Percentiles rank a stretch among this genome's conserved stretches.
phyloP scores from a whole-genome alignment of 352 stramenopile species.

The Phytophthora cactorum region DNA sequence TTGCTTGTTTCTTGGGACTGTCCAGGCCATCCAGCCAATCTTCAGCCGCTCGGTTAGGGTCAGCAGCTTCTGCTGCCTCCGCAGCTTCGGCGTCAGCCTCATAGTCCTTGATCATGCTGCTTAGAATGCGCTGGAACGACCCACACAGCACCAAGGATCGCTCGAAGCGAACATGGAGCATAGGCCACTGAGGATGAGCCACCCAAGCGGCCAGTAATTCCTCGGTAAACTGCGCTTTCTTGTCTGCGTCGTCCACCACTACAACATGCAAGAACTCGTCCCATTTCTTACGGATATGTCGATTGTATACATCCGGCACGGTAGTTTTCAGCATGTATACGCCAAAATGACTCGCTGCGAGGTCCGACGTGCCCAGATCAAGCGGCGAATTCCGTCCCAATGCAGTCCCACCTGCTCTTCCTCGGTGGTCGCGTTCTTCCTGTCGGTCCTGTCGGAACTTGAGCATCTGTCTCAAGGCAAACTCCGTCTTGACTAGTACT shows the following conservation, averaged over 20 bases:
- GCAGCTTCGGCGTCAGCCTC: constrained; percentile 31
- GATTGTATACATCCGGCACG: constrained; percentile 69
- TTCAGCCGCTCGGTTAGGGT: constrained; percentile 28
- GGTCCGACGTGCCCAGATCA: constrained; percentile 23
- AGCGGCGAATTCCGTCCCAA: constrained; percentile 16
- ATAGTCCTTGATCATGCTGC: constrained; percentile 45
- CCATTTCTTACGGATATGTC: constrained; percentile 69
- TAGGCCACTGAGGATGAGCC: constrained; percentile 65
- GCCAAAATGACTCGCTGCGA: constrained; percentile 62
- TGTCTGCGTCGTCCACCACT: constrained; percentile 52
- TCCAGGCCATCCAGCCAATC: constrained; percentile 35
- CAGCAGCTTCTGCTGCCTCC: constrained; percentile 24
- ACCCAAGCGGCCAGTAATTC: constrained; percentile 65
- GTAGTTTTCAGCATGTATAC: constrained; percentile 65
- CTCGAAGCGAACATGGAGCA: constrained; percentile 65
- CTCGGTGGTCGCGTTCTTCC: constrained; percentile 51
- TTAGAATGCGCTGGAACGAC: constrained; percentile 57
- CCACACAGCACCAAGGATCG: constrained; percentile 54
- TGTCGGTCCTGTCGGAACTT: constrained; percentile 59
- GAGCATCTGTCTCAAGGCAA: constrained; percentile 59
- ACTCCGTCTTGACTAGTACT: constrained; percentile 71
- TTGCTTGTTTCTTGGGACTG: constrained; percentile 26
- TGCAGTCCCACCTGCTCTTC: constrained; percentile 20
- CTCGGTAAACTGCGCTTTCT: constrained; percentile 70
- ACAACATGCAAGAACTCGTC: constrained; percentile 78